Evolutionary conservation across 768 basidiomycete genomes (phyloP).

Genomic region (Lentinula lateritia): DNA sequence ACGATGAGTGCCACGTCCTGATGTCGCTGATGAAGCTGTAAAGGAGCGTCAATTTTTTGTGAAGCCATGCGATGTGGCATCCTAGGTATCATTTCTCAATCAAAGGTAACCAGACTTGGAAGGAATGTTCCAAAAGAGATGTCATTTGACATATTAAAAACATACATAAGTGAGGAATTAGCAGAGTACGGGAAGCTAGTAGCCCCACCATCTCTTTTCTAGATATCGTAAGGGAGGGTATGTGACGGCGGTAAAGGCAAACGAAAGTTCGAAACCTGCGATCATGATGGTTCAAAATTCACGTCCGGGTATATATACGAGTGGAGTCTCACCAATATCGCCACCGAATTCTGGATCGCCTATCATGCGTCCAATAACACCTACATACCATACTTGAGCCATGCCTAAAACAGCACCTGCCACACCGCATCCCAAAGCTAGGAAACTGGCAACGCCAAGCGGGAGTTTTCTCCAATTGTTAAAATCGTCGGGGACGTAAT

Average conservation of each 20-base stretch:
- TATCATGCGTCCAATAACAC: conserved; percentile 15
- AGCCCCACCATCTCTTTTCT: conserved; percentile 4
- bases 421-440: conserved; percentile 24
- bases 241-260: conserved; percentile 2
- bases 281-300: background rate
- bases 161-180: background rate
- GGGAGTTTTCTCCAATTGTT: conserved; percentile 28
- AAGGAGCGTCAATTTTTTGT: too few species aligned
- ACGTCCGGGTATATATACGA: background rate
- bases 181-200: background rate
- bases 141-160: background rate
- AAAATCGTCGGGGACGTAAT: conserved; percentile 29
- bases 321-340: background rate
- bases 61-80: too few species aligned
- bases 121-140: background rate
- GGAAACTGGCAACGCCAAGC: conserved; percentile 28
- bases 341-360: conserved; percentile 7
- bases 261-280: background rate
- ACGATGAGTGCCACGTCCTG: too few species aligned
- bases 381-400: conserved; percentile 23
- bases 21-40: too few species aligned
- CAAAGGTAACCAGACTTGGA: background rate
- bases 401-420: conserved; percentile 29
- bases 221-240: conserved; percentile 5
- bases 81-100: too few species aligned